Evolutionary conservation across 2,329 filamentous ascomycete species (phyloP), one percentile per base, ranked within the genome.

Genomic region (Cladophialophora chaetospira): DNA sequence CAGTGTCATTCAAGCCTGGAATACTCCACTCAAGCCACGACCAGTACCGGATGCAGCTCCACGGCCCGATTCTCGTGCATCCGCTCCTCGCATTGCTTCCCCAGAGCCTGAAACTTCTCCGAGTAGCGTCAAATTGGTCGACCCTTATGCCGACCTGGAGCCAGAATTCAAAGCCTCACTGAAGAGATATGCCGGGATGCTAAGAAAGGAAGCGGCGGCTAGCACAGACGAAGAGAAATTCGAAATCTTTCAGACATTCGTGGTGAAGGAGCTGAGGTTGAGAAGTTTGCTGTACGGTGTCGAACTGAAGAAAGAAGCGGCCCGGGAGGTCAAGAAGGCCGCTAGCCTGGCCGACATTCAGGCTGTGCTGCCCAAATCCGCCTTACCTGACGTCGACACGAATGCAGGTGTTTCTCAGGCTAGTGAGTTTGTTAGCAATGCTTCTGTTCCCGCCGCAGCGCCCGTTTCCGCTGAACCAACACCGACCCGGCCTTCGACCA

Each of bases 81-180:
- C 51, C 44, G 31, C 42, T 17, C 17, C 54, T 1, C 35, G 45
- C n/a, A 47, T 49, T 31, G 25, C 52, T 9, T 15, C 26, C 23
- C 40, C 52, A 8, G 48, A 51, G n/a, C 25, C 25, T 31, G 48
- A 15, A 1, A n/a, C 10, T 8, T 51, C 48, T 43, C 35, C 48
- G 15, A 25, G 17, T 17, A 53, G 28, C 26, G 55, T 55, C 4
- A 65, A 65, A 21, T 70, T 73, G 53, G 55, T 72, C 48, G 75
- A 82, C 61, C 77, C 78, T 4, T 77, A 77, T 56, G 75, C 73
- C 21, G 80, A 82, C 61, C 71, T 84, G n/a, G 79, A 82, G 58
- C 77, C 79, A 2, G 83, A 81, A 78, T 83, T 78, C 61, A 79
- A 76, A 62, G 79, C 79, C 2, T 83, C 81, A 23, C 66, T 84